phyloP scores from a whole-genome alignment of 495 filamentous ascomycete species.

The Apiosordaria backusii region DNA sequence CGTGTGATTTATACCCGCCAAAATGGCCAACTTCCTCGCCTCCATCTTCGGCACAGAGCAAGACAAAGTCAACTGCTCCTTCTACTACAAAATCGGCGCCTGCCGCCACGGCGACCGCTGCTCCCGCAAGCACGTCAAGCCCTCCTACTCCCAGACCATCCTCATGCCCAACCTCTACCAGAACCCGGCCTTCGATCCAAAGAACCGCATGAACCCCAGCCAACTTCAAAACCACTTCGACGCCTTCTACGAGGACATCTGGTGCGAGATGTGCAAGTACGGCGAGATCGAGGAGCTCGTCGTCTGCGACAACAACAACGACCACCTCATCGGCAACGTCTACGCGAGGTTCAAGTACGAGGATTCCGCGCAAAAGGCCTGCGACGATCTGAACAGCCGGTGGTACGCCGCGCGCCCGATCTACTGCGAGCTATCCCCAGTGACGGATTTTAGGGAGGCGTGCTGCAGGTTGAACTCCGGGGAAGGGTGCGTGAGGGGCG shows the following conservation, averaged over 20 bases:
- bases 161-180: conserved; percentile 98
- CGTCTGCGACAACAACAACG: conserved; percentile 94
- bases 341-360: conserved; percentile 99
- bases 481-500: conserved; percentile 92
- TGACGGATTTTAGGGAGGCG: conserved; percentile 97
- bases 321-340: conserved; percentile 97
- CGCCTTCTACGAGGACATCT: conserved; percentile 99
- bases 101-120: conserved; percentile 98
- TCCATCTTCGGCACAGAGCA: conserved; percentile 99
- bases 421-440: conserved; percentile 94
- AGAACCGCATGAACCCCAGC: conserved; percentile 89
- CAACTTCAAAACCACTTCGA: conserved; percentile 99
- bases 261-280: conserved; percentile 98
- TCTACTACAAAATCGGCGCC: conserved; percentile 71
- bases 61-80: conserved; percentile 70
- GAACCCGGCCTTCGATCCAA: conserved; percentile 95
- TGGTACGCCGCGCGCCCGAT: conserved; percentile 98
- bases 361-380: conserved; percentile 87
- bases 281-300: conserved; percentile 87
- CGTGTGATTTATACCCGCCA: conserved; percentile 16
- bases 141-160: conserved; percentile 94
- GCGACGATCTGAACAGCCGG: conserved; percentile 87
- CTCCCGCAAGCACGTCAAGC: conserved; percentile 97
- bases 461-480: conserved; percentile 93
- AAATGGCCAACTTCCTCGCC: conserved; percentile 92